These are phyloP conservation scores for Daldinia eschscholtzii DNA, from an alignment of 2,329 filamentous ascomycete genomes.

Conservation along the genomic window DNA sequence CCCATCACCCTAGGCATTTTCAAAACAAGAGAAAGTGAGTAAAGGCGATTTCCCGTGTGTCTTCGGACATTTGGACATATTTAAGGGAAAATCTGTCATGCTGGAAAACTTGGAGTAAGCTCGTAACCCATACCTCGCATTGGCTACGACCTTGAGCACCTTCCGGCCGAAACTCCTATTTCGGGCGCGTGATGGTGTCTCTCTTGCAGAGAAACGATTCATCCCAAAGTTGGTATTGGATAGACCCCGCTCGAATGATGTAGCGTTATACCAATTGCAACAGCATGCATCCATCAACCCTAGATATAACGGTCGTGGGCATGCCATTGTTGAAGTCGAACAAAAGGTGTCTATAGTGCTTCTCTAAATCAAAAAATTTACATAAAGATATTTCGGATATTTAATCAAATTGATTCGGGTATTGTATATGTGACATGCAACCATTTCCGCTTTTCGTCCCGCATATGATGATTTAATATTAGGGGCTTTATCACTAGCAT, in stretches of 20 bases:
- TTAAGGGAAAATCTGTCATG: neutral
- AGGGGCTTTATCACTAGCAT: neutral
- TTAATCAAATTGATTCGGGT: no score
- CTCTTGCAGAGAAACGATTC: neutral
- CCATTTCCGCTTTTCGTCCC: no score
- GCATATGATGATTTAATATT: no score
- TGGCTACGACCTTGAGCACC: neutral
- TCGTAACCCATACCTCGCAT: neutral
- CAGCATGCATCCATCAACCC: neutral
- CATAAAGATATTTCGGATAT: no score
- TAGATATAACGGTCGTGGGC: neutral
- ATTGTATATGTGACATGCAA: no score
- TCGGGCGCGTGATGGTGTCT: neutral
- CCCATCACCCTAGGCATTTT: neutral
- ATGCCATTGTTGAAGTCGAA: neutral
- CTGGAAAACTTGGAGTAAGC: neutral
- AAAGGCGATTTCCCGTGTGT: neutral
- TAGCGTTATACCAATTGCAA: neutral
- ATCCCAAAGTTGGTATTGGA: neutral
- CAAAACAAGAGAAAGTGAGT: neutral
- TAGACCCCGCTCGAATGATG: neutral
- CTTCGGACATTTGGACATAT: neutral
- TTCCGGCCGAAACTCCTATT: neutral
- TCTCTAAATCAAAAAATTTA: neutral
- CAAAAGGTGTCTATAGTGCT: neutral